Conservation (phyloP, 305 asterid genomes). For the Stenogyne calaminthoides region DNA sequence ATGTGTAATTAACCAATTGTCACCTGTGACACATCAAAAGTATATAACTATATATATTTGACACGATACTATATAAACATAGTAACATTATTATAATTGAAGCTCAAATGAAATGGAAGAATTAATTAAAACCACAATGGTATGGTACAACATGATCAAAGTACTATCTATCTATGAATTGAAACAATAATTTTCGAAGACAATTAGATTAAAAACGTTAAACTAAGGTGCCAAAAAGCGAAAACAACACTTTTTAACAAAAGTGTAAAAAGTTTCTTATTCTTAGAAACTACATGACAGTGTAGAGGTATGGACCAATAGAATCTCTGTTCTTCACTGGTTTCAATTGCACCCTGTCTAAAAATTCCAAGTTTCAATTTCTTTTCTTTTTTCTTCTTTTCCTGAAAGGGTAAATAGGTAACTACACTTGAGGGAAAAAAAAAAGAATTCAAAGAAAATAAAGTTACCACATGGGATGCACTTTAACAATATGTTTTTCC, state of each 20-base stretch:
- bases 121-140: constrained; percentile 20
- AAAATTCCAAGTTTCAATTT: constrained; percentile 20
- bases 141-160: constrained; percentile 16
- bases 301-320: constrained; percentile 23
- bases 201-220: constrained; percentile 28
- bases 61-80: neutral
- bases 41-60: too few species aligned
- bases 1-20: neutral
- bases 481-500: constrained; percentile 8
- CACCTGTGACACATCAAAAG: neutral
- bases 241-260: neutral
- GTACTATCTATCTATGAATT: constrained; percentile 8
- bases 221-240: constrained; percentile 2
- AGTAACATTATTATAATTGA: neutral
- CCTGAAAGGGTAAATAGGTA: neutral
- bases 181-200: constrained; percentile 1
- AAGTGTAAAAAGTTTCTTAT: constrained; percentile 28
- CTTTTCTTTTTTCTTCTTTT: neutral
- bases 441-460: constrained; percentile 37
- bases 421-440: constrained; percentile 20
- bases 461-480: constrained; percentile 28
- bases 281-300: constrained; percentile 30
- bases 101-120: constrained; percentile 21
- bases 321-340: constrained; percentile 25
- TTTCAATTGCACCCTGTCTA: constrained; percentile 16